A percentile compares a stretch with the other conserved stretches of the same genome.
Conservation (phyloP, 257 asterid species). For the Paraleonurus japonicus region DNA sequence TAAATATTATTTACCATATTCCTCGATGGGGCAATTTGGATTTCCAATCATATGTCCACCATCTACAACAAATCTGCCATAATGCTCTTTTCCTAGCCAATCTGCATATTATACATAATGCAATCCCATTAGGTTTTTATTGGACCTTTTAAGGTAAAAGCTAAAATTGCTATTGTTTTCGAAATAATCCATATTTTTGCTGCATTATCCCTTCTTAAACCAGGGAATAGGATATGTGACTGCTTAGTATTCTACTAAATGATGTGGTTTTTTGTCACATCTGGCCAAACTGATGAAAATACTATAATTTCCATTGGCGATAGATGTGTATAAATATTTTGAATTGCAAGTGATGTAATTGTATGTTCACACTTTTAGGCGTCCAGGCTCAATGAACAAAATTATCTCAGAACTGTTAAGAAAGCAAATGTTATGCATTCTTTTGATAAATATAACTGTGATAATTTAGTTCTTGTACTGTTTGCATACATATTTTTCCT, state of each 20-base stretch:
- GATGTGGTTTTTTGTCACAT: background rate
- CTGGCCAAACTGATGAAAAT: background rate
- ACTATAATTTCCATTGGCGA: background rate
- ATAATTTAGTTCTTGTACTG: slow-evolving; percentile 13
- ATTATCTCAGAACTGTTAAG: background rate
- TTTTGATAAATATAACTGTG: background rate
- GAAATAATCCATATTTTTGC: background rate
- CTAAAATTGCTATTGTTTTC: background rate
- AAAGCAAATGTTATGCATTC: background rate
- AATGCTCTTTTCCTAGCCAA: background rate
- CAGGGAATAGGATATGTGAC: slow-evolving; percentile 1
- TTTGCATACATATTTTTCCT: background rate
- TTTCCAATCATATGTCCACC: background rate
- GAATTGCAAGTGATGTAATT: background rate
- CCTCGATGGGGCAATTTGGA: background rate
- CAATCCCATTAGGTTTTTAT: background rate
- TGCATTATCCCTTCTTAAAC: background rate
- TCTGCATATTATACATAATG: background rate
- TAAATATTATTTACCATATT: background rate
- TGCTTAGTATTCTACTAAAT: background rate
- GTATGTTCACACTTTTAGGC: background rate
- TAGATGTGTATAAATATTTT: background rate
- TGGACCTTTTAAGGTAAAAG: background rate
- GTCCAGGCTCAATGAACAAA: background rate
- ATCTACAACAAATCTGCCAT: background rate